Conservation (phyloP, 306 rosid species). For the Mimosa bimucronata region DNA sequence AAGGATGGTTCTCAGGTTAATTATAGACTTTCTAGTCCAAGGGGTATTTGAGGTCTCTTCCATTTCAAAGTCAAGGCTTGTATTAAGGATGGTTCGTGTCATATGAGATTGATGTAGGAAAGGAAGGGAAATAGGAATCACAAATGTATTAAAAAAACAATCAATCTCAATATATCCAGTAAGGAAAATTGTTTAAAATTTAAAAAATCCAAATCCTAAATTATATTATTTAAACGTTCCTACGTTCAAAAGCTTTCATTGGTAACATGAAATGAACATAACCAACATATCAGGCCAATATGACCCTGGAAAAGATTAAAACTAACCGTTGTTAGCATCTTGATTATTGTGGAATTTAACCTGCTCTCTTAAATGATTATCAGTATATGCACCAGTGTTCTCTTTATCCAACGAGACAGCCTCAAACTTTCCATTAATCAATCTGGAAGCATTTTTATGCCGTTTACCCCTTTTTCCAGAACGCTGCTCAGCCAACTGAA, state of each 20-base stretch:
- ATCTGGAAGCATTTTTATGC: slow-evolving; percentile 62
- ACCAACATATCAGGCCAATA: slow-evolving; percentile 29
- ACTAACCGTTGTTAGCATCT: slow-evolving; percentile 56
- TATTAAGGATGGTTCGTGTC: too few relatives aligned
- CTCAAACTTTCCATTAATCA: slow-evolving; percentile 59
- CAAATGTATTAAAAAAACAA: too few relatives aligned
- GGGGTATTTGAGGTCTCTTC: too few relatives aligned
- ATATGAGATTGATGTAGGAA: too few relatives aligned
- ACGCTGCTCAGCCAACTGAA: slow-evolving; percentile 60
- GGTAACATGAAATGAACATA: background rate
- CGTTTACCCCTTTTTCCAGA: slow-evolving; percentile 70
- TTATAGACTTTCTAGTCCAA: background rate
- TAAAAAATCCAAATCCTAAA: too few relatives aligned
- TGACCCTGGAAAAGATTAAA: slow-evolving; percentile 24
- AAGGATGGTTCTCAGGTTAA: background rate
- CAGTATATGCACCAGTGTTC: slow-evolving; percentile 45
- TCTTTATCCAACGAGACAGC: slow-evolving; percentile 46
- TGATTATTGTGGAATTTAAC: slow-evolving; percentile 44
- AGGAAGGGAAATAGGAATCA: too few relatives aligned
- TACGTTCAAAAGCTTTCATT: too few relatives aligned
- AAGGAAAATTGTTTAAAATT: too few relatives aligned
- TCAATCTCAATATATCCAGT: too few relatives aligned
- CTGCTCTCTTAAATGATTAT: slow-evolving; percentile 52
- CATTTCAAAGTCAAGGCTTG: too few relatives aligned
- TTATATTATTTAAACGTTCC: too few relatives aligned